Evolutionary conservation across 352 stramenopile species (phyloP).

Genomic region (Phytophthora sp.): DNA sequence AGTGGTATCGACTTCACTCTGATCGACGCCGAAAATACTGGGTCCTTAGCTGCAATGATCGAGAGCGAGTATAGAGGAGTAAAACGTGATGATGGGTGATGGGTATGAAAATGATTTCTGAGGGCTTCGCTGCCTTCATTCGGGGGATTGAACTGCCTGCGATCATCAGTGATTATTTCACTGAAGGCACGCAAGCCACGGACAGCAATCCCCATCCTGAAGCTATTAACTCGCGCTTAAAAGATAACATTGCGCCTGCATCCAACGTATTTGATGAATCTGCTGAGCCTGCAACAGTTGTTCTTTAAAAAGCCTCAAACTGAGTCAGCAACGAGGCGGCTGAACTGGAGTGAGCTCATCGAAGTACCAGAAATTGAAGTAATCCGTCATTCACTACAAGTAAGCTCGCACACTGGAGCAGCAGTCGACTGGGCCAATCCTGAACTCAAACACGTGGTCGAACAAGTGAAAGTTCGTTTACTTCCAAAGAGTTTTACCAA

Average conservation of each 20-base stretch:
- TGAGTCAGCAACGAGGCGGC: neutral
- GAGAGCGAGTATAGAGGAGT: neutral
- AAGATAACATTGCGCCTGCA: too few relatives aligned
- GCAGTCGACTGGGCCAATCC: neutral
- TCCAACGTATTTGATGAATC: too few relatives aligned
- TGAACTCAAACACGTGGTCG: neutral
- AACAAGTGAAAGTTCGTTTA: neutral
- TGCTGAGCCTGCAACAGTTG: too few relatives aligned
- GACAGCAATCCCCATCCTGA: neutral
- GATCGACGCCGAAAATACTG: neutral
- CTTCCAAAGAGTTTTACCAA: neutral
- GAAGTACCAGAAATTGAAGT: neutral
- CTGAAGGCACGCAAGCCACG: neutral
- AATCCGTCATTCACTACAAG: neutral
- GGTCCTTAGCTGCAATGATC: neutral
- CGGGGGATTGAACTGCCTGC: neutral
- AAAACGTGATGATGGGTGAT: neutral
- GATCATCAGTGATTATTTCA: neutral
- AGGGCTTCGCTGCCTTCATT: neutral
- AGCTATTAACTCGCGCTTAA: too few relatives aligned
- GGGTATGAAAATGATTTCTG: neutral
- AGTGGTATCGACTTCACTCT: neutral
- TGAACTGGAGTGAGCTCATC: neutral
- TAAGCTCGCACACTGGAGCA: neutral
- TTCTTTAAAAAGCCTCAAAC: neutral